phyloP scores from a whole-genome alignment of 2,329 filamentous ascomycete genomes.

The Didymella segeticola region DNA sequence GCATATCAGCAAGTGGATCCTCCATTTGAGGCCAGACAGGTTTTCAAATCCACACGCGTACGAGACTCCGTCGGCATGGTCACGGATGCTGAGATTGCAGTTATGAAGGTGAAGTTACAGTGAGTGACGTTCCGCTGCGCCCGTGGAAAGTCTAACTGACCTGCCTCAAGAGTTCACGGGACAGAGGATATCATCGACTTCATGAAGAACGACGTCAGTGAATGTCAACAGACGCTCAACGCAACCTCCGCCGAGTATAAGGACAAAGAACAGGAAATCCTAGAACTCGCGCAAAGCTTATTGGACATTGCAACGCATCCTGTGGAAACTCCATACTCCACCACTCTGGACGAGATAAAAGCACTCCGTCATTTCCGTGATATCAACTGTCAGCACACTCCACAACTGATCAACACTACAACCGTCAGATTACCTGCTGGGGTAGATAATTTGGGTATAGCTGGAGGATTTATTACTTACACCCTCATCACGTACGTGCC shows the following conservation, averaged over 20 bases:
- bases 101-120: slow-evolving; percentile 2
- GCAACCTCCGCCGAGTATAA: neutral
- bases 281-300: neutral
- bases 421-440: neutral
- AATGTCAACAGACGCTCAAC: neutral
- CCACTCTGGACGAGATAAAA: neutral
- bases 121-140: neutral
- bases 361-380: neutral
- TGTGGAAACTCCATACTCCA: neutral
- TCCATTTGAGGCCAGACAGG: slow-evolving; percentile 15
- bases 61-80: neutral
- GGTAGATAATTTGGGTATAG: neutral
- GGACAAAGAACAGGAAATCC: neutral
- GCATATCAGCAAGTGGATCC: neutral
- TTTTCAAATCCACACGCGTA: neutral
- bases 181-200: neutral
- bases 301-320: neutral
- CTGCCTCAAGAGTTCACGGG: neutral
- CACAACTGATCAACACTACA: neutral
- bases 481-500: slow-evolving; percentile 1
- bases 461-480: neutral
- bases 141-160: neutral
- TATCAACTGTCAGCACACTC: neutral
- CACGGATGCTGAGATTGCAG: neutral
- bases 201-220: neutral